Base-by-base conservation (phyloP, 1,284 basidiomycete genomes). In the Malassezia yamatoensis region DNA sequence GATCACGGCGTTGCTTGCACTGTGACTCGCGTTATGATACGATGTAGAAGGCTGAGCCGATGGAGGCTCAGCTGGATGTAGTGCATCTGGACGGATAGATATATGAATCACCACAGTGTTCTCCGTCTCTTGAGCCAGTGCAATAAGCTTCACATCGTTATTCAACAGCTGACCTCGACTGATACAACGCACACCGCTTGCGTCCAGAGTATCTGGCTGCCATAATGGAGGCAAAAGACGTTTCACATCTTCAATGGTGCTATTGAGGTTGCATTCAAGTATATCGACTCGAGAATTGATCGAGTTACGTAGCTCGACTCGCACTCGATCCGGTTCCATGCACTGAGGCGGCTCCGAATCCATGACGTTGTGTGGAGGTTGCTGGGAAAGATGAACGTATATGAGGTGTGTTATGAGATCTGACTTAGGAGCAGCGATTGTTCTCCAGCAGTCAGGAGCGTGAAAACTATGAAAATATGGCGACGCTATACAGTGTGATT, bases 401-500 rank as follows among this genome's bases (percentile, higher is more conserved):
- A 45, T 24, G 54, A 57, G 40, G 54, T 57, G 33, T 16, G 54
- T 29, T 37, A 8, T 7, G 13, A 41, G 21, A 16, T 34, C 54
- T 69, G 48, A 67, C 58, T 12, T 60, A 96, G 81, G 91, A 96
- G 75, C 89, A 86, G 12, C 82, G 89, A 43, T 80, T 96, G 15
- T 90, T 90, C 78, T 84, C 82, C 6, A 88, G 83, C 42, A 93
- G 93, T 69, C 81, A 86, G 8, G 89, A 94, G 72, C 80, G 93
- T 56, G 93, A 96, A 74, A 84, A 83, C 66, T 87, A 86, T 70
- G 90, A 88, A 67, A 85, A 87, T 34, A 80, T 90, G 35, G 87
- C 89, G 1, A 96, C 90, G 8, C 79, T 98, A 5, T 98, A 88
- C 70, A 86, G 87, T 24, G 87, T 96, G 67, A 84, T 96, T 58